Evolutionary conservation across 768 basidiomycete species (phyloP), one percentile per base, ranked within the genome.

Genomic region (Amanita molliuscula): DNA sequence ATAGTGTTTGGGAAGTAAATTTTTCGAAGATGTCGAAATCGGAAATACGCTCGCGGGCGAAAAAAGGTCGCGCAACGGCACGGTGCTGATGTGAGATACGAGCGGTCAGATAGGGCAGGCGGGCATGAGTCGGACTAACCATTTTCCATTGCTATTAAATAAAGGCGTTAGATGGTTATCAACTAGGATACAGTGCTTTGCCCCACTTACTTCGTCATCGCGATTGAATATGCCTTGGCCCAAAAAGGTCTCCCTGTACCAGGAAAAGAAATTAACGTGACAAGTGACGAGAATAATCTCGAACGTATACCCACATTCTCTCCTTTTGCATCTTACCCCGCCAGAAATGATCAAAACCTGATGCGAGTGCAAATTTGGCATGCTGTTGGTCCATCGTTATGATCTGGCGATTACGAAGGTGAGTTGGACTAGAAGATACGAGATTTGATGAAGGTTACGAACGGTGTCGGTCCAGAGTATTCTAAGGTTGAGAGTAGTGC

Each of bases 181-280:
- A 33, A 34, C 34, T 18, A 13, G n/a, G 25, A 33, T 47, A n/a
- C n/a, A 42, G 18, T 35, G 16, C 6, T 28, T 10, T 47, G 34
- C 26, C 41, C 16, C 13, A 54, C 69, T 64, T 59, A 79, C 80
- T 64, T 81, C 77, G 56, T 82, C 84, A 61, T 86, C 85, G 13
- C 84, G 74, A 55, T 86, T 86, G 62, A 88, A 88, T 34, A 88
- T 86, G 2, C 85, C 84, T 54, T 76, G 69, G 3, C 86, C 86
- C n/a, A 88, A 68, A 59, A 85, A 81, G 8, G 69, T 69, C 54
- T 76, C 71, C 75, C 75, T 76, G 25, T 16, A 26, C 16, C 21
- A 52, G 16, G 11, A 13, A 31, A 31, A n/a, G n/a, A 35, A 18
- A 10, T 42, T 6, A 42, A 42, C 31, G 11, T 40, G 20, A 6